phyloP scores from a whole-genome alignment of 139 green algal species.

The Nannochloris sp. region DNA sequence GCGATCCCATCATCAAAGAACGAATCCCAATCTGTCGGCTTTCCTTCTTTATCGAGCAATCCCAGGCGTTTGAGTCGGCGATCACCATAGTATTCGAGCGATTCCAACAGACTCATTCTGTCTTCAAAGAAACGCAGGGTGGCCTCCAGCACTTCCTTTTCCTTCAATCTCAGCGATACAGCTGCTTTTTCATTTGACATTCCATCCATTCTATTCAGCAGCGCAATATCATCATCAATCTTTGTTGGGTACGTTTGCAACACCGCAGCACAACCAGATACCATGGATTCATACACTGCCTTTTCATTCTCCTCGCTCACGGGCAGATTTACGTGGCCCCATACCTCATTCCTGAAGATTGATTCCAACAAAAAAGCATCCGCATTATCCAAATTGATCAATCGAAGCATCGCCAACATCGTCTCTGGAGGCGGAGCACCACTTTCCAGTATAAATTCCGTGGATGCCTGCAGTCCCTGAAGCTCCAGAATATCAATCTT shows the following conservation, averaged over 20 bases:
- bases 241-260: slow-evolving; percentile 45
- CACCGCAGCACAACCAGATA: slow-evolving; percentile 35
- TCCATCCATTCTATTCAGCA: slow-evolving; percentile 18
- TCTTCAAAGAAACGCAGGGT: slow-evolving; percentile 61
- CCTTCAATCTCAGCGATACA: slow-evolving; percentile 56
- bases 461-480: slow-evolving; percentile 36
- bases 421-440: slow-evolving; percentile 29
- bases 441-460: slow-evolving; percentile 41
- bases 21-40: slow-evolving; percentile 57
- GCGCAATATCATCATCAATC: slow-evolving; percentile 55
- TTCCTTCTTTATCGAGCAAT: slow-evolving; percentile 71
- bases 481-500: slow-evolving; percentile 85
- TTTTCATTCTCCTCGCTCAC: slow-evolving; percentile 76
- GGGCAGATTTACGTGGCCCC: slow-evolving; percentile 62
- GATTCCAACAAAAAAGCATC: slow-evolving; percentile 88
- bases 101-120: slow-evolving; percentile 44
- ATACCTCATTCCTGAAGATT: slow-evolving; percentile 72
- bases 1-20: slow-evolving; percentile 61
- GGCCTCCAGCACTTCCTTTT: slow-evolving; percentile 66
- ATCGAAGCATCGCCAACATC: slow-evolving; percentile 72
- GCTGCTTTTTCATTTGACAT: slow-evolving; percentile 38
- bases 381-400: slow-evolving; percentile 55
- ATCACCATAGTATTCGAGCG: slow-evolving; percentile 78
- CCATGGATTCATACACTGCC: slow-evolving; percentile 69
- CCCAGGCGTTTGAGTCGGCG: slow-evolving; percentile 67